Evolutionary conservation across 2,329 filamentous ascomycete species (phyloP), one percentile per base, ranked within the genome.

Genomic region (Coniochaeta sp.): DNA sequence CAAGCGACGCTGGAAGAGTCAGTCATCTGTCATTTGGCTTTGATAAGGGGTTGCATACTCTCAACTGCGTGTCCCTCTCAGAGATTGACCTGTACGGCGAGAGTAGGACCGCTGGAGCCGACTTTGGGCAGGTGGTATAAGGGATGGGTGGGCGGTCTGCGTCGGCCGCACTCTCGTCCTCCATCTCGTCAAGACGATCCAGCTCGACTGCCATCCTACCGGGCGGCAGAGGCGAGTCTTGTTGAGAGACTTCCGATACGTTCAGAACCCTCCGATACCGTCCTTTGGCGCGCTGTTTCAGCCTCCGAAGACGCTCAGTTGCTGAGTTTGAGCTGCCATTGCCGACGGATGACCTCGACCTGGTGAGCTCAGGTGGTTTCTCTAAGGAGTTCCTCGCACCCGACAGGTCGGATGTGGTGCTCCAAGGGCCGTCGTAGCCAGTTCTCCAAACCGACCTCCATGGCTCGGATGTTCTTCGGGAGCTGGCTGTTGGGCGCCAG

Each of bases 371-470:
- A 12, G 26, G n/a, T 8, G 14, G n/a, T 10, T 48, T 48, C 18
- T 48, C 45, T 2, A 48, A 26, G 3, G 45, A 48, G 27, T 48
- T 18, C 12, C 28, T 48, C 18, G 45, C 27, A 30, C 42, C 45
- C 9, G 45, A 48, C 12, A 12, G 20, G n/a, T 31, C 45, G 7
- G 45, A 48, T 13, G 26, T 22, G 12, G 45, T 30, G 20, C 45
- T 48, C 45, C 45, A 48, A 14, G 45, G 45, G 10, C 45, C 45
- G n/a, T 48, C 45, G 27, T 48, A 48, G 28, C 26, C 45, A 14
- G 16, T 48, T 31, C 45, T 48, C 45, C 45, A 48, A 14, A 48
- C 28, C 13, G 45, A 48, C 18, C 18, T 48, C 45, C 45, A 48
- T 9, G 24, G 45, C 28, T 48, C 26, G 18, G 38, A 26, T 22